Evolutionary conservation across 2,329 filamentous ascomycete species (phyloP), one percentile per base, ranked within the genome.

Genomic region (Lecanicillium sp.): DNA sequence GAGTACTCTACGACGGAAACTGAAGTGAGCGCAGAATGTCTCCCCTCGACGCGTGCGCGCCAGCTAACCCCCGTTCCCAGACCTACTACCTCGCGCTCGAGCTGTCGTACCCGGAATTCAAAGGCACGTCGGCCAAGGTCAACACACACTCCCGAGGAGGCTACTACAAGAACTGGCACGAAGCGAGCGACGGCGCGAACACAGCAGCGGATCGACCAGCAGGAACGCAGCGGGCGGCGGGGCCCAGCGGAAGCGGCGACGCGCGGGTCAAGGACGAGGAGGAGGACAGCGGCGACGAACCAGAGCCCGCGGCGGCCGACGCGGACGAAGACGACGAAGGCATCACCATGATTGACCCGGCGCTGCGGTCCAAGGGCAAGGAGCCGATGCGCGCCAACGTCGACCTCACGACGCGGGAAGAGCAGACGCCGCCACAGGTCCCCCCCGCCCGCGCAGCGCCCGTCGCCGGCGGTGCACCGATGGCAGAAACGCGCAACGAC

Each of bases 31-130:
- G 5, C 32, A 6, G 27, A 14, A n/a, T 41, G 29, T 19, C 6
- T 9, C 11, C 29, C 32, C 2, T 24, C 12, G 14, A 8, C 21
- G 37, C 26, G 4, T 17, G 17, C 3, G 2, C 11, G 21, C 27
- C 10, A 19, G 12, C 4, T 12, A 17, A 27, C 5, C 17, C 36
- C n/a, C 6, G n/a, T 14, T 17, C 17, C 29, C 52, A 84, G 80
- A 83, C 76, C 1, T 84, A 79, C 60, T 83, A 84, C 54, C 61
- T 84, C 7, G 81, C 81, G 1, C 62, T 84, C 42, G 81, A 84
- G 56, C 68, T 84, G 7, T 83, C 80, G 0, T 75, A 79, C 36
- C 74, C 75, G 12, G 77, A 80, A 54, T 79, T 81, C 56, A 72
- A 74, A 27, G 65, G 69, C 33, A 65, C 66, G 40, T 66, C 72